phyloP scores from a whole-genome alignment of 2,329 filamentous ascomycete genomes.

The Apiospora phragmitis region DNA sequence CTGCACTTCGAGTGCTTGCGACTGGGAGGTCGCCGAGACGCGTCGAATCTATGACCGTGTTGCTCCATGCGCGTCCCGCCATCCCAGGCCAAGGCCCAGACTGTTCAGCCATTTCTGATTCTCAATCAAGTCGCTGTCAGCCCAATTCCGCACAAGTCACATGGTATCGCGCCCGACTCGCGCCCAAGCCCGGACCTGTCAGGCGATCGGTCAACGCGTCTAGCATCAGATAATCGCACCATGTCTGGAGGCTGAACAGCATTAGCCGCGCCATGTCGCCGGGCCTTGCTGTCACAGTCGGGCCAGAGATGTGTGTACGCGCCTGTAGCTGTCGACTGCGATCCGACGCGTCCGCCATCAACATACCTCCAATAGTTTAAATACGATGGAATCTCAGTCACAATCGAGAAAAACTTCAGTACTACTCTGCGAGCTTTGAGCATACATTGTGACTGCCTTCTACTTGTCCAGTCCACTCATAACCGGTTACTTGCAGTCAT shows the following conservation, averaged over 20 bases:
- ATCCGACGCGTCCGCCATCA: background rate
- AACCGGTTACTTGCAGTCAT: background rate
- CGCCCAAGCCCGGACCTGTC: background rate
- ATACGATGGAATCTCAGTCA: too few species aligned
- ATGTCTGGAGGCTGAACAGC: background rate
- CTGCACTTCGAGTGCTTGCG: background rate
- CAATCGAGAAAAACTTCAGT: background rate
- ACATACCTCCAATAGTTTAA: background rate
- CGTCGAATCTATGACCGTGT: background rate
- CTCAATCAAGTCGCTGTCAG: background rate
- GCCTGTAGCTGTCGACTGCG: background rate
- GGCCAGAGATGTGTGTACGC: background rate
- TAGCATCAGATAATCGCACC: background rate
- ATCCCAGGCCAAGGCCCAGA: background rate
- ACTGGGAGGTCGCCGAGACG: background rate
- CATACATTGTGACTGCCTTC: background rate
- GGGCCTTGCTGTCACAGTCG: background rate
- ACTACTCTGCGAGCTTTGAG: background rate
- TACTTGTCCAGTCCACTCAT: background rate
- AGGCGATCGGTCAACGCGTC: slow-evolving; percentile 1
- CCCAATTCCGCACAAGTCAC: background rate
- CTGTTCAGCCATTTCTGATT: background rate
- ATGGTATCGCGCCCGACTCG: background rate
- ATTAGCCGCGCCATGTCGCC: background rate
- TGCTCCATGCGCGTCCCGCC: background rate